Base-by-base conservation (phyloP, 768 basidiomycete species). In the Mycena floridula region DNA sequence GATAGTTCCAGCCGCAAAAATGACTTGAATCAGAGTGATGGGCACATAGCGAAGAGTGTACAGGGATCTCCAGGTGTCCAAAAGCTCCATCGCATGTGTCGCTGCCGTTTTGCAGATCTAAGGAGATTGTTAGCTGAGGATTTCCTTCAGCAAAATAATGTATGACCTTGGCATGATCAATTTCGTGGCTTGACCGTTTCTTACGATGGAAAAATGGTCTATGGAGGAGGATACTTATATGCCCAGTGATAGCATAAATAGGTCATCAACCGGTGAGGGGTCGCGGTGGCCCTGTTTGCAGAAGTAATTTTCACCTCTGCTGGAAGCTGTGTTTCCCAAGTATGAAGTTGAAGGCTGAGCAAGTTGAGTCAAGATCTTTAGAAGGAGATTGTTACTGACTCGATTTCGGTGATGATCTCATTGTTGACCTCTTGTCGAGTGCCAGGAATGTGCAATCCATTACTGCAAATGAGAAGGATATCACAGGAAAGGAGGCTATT, bases 221-320 rank as follows among this genome's bases (percentile, higher is more conserved):
- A 48, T 82, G 77, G 0, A 83, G 69, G n/a, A 83, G 68, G 25
- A 83, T 77, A 49, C 74, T 71, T 15, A 74, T 59, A 74, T 77
- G 81, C 69, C 76, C 75, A 15, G 40, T 41, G 25, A 54, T 76
- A 79, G 8, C 70, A 63, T 23, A 74, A 60, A 48, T 82, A 77
- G 46, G 81, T 62, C 68, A 76, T 75, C 23, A 81, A 59, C 23
- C 73, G 64, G 46, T 81, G 78, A 0, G 77, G 77, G 0, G 73
- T 71, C 9, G 76, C 68, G 8, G 68, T 72, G 7, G 64, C 59
- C 6, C 70, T 66, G 23, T 67, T 74, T 26, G 72, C 68, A 40
- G 66, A 61, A 0, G 73, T 77, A 25, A 79, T 65, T 39, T 77
- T 70, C 25, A 78, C 64, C 48, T 78, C 76, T 3, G 70, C 62